Evolutionary conservation across 2,329 filamentous ascomycete species (phyloP).

Genomic region (Talaromyces islandicus): DNA sequence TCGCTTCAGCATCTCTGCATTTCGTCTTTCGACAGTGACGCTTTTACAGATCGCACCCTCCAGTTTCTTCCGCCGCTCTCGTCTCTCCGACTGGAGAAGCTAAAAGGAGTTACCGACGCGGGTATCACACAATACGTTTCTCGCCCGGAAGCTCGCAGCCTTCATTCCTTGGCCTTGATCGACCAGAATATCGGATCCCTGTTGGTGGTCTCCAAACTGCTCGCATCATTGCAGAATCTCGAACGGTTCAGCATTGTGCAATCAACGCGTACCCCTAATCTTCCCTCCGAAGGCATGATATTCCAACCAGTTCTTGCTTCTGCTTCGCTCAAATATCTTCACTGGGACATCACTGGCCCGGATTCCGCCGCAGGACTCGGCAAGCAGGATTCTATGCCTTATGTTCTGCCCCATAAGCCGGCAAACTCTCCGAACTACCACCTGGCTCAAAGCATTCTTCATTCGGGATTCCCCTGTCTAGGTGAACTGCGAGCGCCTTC

Average conservation of each 20-base stretch:
- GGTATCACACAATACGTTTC: conserved; percentile 49
- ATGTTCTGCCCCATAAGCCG: conserved; percentile 27
- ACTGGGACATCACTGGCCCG: conserved; percentile 49
- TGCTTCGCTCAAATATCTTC: conserved; percentile 44
- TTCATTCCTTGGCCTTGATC: conserved; percentile 47
- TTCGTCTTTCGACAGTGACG: conserved; percentile 47
- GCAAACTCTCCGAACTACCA: conserved; percentile 36
- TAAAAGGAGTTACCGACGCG: conserved; percentile 51
- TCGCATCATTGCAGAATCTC: conserved; percentile 42
- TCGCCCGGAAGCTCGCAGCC: conserved; percentile 37
- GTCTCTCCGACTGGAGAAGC: conserved; percentile 50
- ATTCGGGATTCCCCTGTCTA: conserved; percentile 37
- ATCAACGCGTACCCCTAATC: conserved; percentile 39
- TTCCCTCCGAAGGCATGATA: conserved; percentile 37
- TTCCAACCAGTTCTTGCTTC: conserved; percentile 47
- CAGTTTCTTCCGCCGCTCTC: conserved; percentile 47
- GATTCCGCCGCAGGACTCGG: conserved; percentile 31
- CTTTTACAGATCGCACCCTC: conserved; percentile 52
- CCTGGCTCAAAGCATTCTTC: conserved; percentile 38
- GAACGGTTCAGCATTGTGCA: conserved; percentile 49
- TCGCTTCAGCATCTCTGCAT: conserved; percentile 49
- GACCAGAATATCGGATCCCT: conserved; percentile 50
- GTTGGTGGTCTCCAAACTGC: conserved; percentile 46
- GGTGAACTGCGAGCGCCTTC: conserved; percentile 37
- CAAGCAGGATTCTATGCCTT: conserved; percentile 32